Evolutionary conservation across 163 green algal genomes (phyloP), one percentile per base, ranked within the genome.

Genomic region (Scenedesmus sp.): DNA sequence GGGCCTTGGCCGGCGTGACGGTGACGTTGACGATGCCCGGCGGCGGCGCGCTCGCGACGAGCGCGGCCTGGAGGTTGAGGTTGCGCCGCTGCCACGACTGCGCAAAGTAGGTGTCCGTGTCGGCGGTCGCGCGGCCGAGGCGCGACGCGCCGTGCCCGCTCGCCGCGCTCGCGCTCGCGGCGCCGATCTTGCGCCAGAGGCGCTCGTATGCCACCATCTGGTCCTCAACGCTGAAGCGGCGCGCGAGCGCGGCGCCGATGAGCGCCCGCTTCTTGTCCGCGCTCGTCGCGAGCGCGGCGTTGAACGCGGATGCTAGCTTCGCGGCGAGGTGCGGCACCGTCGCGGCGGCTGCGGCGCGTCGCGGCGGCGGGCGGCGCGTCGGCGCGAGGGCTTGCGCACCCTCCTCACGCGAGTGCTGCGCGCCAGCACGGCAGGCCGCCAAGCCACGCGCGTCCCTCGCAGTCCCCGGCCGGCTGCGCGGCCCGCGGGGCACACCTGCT

Each of bases 311-410:
- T 5, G 36, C 50, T 22, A 82, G 50, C 75, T 82, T 82, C 17
- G 75, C 75, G 14, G 48, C 75, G 36, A 82, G 53, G 60, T 82
- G 75, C 10, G 70, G 70, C 13, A 78, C 56, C 17, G 70, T 78
- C 3, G 70, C 70, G 17, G 70, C 70, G 36, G 56, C 70, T 78
- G 57, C 70, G 69, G 56, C 1, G 20, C 4, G 39, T 6, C 39
- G 10, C 7, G 39, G 7, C 6, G 39, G 39, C 39, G 10, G 39
- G 39, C 39, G n/a, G n/a, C n/a, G n/a, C n/a, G n/a, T n/a, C n/a
- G n/a, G n/a, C n/a, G n/a, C n/a, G n/a, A n/a, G n/a, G n/a, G n/a
- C n/a, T n/a, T n/a, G n/a, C n/a, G n/a, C n/a, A n/a, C n/a, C n/a
- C n/a, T n/a, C n/a, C n/a, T n/a, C n/a, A n/a, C n/a, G n/a, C n/a